Evolutionary conservation across 306 rosid species (phyloP), one percentile per base, ranked within the genome.

Genomic region (Coriaria nepalensis): DNA sequence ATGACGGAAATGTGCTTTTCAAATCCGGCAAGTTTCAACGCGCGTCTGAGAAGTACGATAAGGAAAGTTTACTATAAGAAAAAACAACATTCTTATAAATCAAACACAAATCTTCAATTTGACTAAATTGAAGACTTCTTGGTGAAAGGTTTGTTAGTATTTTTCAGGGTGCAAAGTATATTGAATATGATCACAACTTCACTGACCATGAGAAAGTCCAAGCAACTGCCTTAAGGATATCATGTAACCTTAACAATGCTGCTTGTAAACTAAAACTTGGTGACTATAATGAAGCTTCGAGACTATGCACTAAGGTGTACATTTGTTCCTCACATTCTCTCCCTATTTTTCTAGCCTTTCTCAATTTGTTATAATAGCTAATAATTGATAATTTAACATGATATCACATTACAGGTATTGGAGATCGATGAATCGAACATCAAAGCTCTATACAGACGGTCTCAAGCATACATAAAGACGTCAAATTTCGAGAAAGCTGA

Each of bases 391-490:
- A 9, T 4, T 29, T n/a, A 5, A 15, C 32, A 5, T 56, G 35
- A 4, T 43, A 40, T 20, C 29, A 20, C 3, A 3, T 1, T 20
- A 11, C 68, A 81, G 86, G 93, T 74, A 4, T 38, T 78, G 55
- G 66, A 78, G 43, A 43, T 56, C 45, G 86, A 81, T 34, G 74
- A 73, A 39, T 56, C 6, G 10, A 81, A 72, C 60, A 70, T 81
- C 2, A 78, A 81, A 64, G 93, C 86, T 61, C 78, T 81, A 4
- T 81, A 81, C 39, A 74, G 86, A 69, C 57, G 93, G 75, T 55
- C 74, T 10, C 93, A 78, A 57, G 86, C 82, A 47, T 78, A 67
- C 40, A 34, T 72, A 14, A 67, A 65, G 65, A 69, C 71, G 49
- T 69, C 72, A 13, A 80, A 78, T 29, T 65, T 81, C 14, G 86